These are phyloP conservation scores for Chlorociboria aeruginascens DNA, from an alignment of 495 filamentous ascomycete species.

Conservation along the genomic window DNA sequence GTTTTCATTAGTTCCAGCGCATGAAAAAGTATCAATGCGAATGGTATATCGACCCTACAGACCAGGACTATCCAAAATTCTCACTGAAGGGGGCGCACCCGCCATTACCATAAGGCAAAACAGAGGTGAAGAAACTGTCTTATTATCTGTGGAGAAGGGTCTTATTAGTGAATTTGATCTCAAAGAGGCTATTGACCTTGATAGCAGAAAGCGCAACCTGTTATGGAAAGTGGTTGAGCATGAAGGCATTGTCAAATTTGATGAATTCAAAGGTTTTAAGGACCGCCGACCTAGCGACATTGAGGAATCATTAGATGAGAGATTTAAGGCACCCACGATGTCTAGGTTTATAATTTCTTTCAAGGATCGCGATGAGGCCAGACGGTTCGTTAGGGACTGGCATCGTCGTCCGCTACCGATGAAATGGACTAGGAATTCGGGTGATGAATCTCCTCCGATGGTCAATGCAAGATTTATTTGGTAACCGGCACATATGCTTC, in stretches of 20 bases:
- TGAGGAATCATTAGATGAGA: no score
- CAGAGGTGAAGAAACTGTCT: constrained; percentile 22
- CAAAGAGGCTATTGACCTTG: constrained; percentile 25
- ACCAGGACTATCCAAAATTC: constrained; percentile 8
- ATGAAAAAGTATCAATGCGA: constrained; percentile 15
- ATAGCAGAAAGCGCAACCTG: constrained; percentile 32
- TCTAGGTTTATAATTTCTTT: constrained; percentile 38
- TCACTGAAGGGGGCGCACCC: constrained; percentile 18
- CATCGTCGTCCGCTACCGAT: constrained; percentile 34
- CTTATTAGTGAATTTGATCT: constrained; percentile 20
- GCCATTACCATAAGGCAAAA: constrained; percentile 1
- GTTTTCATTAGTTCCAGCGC: constrained; percentile 41
- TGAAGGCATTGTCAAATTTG: not conserved
- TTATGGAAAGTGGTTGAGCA: constrained; percentile 23
- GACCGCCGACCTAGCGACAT: no score
- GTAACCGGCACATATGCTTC: constrained; percentile 20
- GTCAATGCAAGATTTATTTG: constrained; percentile 37
- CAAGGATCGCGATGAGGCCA: constrained; percentile 32
- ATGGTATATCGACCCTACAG: constrained; percentile 16
- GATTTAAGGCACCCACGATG: constrained; percentile 2
- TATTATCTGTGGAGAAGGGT: constrained; percentile 33
- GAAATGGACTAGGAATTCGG: constrained; percentile 11
- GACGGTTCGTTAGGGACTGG: constrained; percentile 45
- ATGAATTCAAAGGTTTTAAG: no score
- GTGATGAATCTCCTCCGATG: constrained; percentile 15